A percentile compares a stretch with the other conserved stretches of the same genome.
Conservation (phyloP, 805 yeast genomes). For the Teunomyces lycoperdinae region DNA sequence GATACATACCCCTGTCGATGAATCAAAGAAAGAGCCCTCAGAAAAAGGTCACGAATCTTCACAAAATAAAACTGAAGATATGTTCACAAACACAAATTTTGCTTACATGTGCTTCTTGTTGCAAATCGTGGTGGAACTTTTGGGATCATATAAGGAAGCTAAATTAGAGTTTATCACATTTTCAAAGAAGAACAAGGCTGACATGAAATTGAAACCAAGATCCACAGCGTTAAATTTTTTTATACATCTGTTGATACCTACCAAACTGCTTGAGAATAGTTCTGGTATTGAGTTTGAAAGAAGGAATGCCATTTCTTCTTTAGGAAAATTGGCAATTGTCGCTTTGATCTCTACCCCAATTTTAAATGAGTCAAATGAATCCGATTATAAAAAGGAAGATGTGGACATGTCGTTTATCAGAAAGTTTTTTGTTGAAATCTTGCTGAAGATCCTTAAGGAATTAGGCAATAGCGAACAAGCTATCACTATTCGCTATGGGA, state of each 20-base stretch:
- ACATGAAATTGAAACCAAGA: slow-evolving; percentile 58
- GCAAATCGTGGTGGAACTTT: slow-evolving; percentile 63
- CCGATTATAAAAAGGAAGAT: slow-evolving; percentile 53
- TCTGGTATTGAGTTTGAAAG: slow-evolving; percentile 46
- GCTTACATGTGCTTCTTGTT: slow-evolving; percentile 67
- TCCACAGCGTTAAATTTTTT: slow-evolving; percentile 75
- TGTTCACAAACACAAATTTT: slow-evolving; percentile 35
- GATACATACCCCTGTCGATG: slow-evolving; percentile 23
- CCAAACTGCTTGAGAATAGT: slow-evolving; percentile 37
- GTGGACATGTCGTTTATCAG: slow-evolving; percentile 72
- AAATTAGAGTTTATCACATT: slow-evolving; percentile 81
- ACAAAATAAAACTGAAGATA: slow-evolving; percentile 6
- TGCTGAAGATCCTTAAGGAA: slow-evolving; percentile 61
- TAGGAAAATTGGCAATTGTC: slow-evolving; percentile 59
- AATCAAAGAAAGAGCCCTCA: slow-evolving; percentile 1
- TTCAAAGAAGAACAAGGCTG: slow-evolving; percentile 49
- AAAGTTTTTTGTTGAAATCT: slow-evolving; percentile 66
- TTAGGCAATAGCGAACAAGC: slow-evolving; percentile 25
- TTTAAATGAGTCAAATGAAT: slow-evolving; percentile 43
- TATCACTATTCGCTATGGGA: slow-evolving; percentile 50
- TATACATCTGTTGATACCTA: slow-evolving; percentile 68
- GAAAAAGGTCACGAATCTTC: slow-evolving; percentile 14
- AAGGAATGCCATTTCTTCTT: slow-evolving; percentile 52
- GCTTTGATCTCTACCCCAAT: slow-evolving; percentile 62
- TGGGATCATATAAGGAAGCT: slow-evolving; percentile 75